Evolutionary conservation across 2,329 filamentous ascomycete genomes (phyloP), one percentile per base, ranked within the genome.

Genomic region (Fusarium brachygibbosum): DNA sequence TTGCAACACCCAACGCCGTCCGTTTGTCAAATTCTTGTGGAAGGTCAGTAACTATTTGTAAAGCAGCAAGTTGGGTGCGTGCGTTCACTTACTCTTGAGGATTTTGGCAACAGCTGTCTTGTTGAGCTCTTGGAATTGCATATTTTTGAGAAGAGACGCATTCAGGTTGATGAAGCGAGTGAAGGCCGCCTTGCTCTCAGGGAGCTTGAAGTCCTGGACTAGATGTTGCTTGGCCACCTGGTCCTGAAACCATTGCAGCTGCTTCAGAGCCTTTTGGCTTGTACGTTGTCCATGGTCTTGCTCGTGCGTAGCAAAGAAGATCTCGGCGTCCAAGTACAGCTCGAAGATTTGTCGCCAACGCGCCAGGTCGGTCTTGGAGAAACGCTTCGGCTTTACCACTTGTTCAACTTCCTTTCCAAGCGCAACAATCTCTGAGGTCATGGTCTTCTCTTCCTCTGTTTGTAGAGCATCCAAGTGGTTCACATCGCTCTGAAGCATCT

Each of bases 111-210:
- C 88, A 1, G 93, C 93, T 31, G 86, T 86, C 69, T 88, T 87
- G 74, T 97, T 97, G 69, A 97, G 89, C 76, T 96, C 93, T 74
- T 94, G 92, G 72, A 97, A 97, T 62, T 90, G 90, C 68, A 97
- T 84, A 52, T 91, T 91, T 65, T 90, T 90, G n/a, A 97, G 83
- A n/a, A 97, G 85, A 53, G 88, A 86, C 25, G 87, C 82, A 76
- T 97, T 97, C 72, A 97, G 84, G 48, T 85, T 82, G 64, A 95
- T 80, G 74, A 97, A 97, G 25, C 85, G 85, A 54, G 86, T 81
- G 50, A 94, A 87, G 2, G 93, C 90, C 11, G 82, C 76, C 23
- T 84, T 82, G 70, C 92, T 94, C 53, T 90, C 85, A 25, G 86
- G 82, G 48, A 91, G 84, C 77, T 89, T 92, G 79, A 95, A 90